Conservation (phyloP, 768 basidiomycete species). For the Serendipita sp. region DNA sequence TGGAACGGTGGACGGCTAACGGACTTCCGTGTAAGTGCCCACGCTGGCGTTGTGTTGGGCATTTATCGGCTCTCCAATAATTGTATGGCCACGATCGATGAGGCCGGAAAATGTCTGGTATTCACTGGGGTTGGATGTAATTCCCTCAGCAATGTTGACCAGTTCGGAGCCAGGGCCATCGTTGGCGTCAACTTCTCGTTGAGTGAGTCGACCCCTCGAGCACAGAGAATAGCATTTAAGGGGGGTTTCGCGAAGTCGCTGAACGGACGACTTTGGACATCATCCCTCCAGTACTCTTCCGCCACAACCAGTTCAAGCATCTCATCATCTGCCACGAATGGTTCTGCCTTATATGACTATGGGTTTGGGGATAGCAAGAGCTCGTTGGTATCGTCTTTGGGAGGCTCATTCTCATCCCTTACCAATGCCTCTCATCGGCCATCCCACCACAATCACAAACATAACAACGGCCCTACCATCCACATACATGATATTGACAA, state of each 20-base stretch:
- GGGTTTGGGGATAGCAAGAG: slow-evolving; percentile 1
- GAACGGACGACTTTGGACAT: slow-evolving; percentile 71
- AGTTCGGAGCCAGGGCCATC: not conserved
- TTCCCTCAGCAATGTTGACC: not conserved
- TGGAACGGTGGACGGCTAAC: slow-evolving; percentile 35
- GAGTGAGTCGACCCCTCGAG: slow-evolving; percentile 27
- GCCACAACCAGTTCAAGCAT: not conserved
- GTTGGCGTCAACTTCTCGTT: slow-evolving; percentile 23
- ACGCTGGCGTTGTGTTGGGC: slow-evolving; percentile 47
- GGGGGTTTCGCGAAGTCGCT: slow-evolving; percentile 64
- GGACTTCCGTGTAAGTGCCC: slow-evolving; percentile 43
- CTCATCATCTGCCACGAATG: not conserved
- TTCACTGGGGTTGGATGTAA: slow-evolving; percentile 24
- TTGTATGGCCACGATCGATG: slow-evolving; percentile 70
- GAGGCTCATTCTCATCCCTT: not conserved
- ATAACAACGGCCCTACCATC: slow-evolving; percentile 37
- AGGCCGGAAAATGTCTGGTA: slow-evolving; percentile 64
- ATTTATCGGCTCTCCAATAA: slow-evolving; percentile 52
- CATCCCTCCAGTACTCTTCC: slow-evolving; percentile 23
- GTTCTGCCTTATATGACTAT: no score
- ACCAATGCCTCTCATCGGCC: not conserved
- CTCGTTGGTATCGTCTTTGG: not conserved
- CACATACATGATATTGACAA: slow-evolving; percentile 55
- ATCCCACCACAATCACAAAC: not conserved
- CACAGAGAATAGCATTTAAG: slow-evolving; percentile 61